Evolutionary conservation across 495 filamentous ascomycete species (phyloP).

Genomic region (Penicillium parvum): DNA sequence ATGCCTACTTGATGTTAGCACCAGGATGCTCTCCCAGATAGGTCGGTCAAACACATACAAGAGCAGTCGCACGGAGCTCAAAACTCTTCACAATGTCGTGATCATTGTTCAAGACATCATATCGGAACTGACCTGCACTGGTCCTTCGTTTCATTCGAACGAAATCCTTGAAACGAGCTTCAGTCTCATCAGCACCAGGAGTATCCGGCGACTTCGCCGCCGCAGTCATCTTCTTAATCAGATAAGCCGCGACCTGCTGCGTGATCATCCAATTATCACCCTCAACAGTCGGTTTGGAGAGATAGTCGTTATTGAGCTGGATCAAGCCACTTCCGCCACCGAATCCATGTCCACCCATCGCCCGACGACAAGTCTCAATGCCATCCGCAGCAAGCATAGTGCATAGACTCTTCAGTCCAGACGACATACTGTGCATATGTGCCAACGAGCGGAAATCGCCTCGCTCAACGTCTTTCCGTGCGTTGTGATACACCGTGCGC

Average conservation of each 20-base stretch:
- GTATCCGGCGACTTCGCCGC: conserved; percentile 21
- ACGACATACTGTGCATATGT: conserved; percentile 45
- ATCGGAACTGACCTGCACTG: neutral
- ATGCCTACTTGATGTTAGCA: conserved; percentile 20
- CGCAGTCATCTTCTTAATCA: conserved; percentile 45
- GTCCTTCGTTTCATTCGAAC: conserved; percentile 5
- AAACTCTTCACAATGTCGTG: conserved; percentile 38
- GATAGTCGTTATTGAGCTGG: conserved; percentile 44
- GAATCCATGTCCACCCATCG: conserved; percentile 49
- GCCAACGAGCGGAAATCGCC: conserved; percentile 39
- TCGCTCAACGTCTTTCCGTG: conserved; percentile 35
- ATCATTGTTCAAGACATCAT: conserved; percentile 26
- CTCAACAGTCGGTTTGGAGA: conserved; percentile 48
- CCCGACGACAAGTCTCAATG: conserved; percentile 49
- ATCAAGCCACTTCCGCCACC: conserved; percentile 45
- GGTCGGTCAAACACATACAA: conserved; percentile 13
- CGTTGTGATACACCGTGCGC: conserved; percentile 34
- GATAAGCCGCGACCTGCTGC: conserved; percentile 43
- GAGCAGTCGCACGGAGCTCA: conserved; percentile 36
- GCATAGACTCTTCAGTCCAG: conserved; percentile 47
- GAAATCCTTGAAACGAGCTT: conserved; percentile 21
- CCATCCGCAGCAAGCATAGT: conserved; percentile 46
- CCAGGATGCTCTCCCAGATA: neutral
- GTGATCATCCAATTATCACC: conserved; percentile 55
- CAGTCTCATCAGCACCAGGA: conserved; percentile 16